phyloP scores from a whole-genome alignment of 2,329 filamentous ascomycete species.

The Onygena corvina region DNA sequence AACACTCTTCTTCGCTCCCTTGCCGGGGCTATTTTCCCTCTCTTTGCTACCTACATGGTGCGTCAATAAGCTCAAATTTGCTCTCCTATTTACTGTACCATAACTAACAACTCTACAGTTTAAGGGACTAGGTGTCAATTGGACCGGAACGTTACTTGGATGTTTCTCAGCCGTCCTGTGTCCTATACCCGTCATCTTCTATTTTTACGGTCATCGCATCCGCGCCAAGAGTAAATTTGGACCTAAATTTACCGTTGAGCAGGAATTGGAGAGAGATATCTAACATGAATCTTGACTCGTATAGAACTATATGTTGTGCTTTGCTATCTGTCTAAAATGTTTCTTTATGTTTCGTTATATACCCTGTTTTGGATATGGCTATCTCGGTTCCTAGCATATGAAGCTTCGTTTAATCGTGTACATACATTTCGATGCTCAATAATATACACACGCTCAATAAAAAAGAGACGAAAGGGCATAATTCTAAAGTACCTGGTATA shows the following conservation, averaged over 20 bases:
- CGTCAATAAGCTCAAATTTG: neutral
- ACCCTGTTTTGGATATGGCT: neutral
- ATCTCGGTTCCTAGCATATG: neutral
- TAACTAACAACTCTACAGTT: constrained; percentile 18
- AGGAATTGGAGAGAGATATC: constrained; percentile 7
- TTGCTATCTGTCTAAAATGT: neutral
- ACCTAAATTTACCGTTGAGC: constrained; percentile 13
- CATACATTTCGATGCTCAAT: too few relatives aligned
- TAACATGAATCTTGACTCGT: neutral
- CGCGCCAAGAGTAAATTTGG: constrained; percentile 28
- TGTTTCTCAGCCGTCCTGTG: constrained; percentile 21
- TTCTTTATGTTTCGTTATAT: neutral
- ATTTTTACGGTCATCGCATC: constrained; percentile 22
- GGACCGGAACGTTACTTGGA: constrained; percentile 24
- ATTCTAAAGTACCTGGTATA: too few relatives aligned
- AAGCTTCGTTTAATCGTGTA: too few relatives aligned
- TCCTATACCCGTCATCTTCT: constrained; percentile 24
- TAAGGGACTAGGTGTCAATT: constrained; percentile 22
- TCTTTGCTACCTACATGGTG: constrained; percentile 26
- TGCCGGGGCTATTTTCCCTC: constrained; percentile 30
- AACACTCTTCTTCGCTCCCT: constrained; percentile 40
- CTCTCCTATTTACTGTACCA: neutral
- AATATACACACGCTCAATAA: neutral
- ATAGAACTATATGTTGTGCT: neutral
- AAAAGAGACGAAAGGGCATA: too few relatives aligned